phyloP scores from a whole-genome alignment of 306 rosid species.

The Leucaena leucocephala region DNA sequence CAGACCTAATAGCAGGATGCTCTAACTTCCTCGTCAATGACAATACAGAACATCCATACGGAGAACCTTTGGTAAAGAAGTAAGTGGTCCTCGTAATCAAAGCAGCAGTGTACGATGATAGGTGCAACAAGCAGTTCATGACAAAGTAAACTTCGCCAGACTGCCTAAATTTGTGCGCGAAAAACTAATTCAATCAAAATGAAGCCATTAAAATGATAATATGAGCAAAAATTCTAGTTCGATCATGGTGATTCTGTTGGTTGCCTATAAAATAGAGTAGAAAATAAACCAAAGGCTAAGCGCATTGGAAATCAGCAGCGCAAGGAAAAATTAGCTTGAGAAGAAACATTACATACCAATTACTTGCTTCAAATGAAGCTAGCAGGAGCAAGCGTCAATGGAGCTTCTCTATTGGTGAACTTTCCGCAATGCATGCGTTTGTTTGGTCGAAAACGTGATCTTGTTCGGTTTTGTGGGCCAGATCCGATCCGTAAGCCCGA shows the following conservation, averaged over 20 bases:
- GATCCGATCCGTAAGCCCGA: background rate
- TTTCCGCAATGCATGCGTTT: background rate
- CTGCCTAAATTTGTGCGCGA: constrained; percentile 15
- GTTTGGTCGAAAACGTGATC: background rate
- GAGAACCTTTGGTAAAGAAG: constrained; percentile 36
- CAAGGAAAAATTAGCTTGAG: background rate
- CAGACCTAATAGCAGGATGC: constrained; percentile 28
- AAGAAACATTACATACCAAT: background rate
- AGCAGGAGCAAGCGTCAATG: background rate
- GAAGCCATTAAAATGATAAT: too few species aligned
- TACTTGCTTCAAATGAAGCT: background rate
- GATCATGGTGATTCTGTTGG: constrained; percentile 2
- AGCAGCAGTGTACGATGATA: constrained; percentile 57
- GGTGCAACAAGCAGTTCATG: constrained; percentile 65
- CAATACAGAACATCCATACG: constrained; percentile 30
- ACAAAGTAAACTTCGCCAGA: constrained; percentile 29
- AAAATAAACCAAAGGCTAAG: background rate
- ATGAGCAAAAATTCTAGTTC: background rate
- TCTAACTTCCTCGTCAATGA: constrained; percentile 39
- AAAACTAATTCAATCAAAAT: background rate
- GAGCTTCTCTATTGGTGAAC: background rate
- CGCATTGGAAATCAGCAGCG: background rate
- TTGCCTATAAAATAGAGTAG: constrained; percentile 18
- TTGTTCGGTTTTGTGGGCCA: too few species aligned
- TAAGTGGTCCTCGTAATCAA: constrained; percentile 44